These are phyloP conservation scores for Tubosaeta sp. DNA, from an alignment of 768 basidiomycete genomes.

Conservation along the genomic window DNA sequence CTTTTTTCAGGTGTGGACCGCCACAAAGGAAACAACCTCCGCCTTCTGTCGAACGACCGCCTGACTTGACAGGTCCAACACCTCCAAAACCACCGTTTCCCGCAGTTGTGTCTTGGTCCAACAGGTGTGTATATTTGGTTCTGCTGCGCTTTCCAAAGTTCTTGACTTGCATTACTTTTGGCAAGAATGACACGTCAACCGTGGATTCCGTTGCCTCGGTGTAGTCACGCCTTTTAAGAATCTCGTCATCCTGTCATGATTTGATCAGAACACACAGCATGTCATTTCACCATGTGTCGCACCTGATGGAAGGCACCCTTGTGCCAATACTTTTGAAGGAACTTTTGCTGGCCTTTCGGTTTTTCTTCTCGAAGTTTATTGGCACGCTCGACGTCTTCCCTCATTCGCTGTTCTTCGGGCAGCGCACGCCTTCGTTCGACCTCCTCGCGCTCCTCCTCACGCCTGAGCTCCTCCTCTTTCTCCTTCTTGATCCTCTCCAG, in stretches of 20 bases:
- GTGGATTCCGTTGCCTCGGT: constrained; percentile 88
- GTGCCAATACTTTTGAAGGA: constrained; percentile 98
- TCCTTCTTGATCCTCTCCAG: constrained; percentile 91
- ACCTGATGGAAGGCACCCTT: constrained; percentile 99
- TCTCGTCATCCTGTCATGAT: constrained; percentile 70
- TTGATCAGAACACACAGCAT: constrained; percentile 12
- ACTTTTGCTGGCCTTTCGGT: constrained; percentile 86
- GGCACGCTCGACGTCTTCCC: constrained; percentile 87
- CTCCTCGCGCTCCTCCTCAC: constrained; percentile 86
- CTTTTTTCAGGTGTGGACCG: constrained; percentile 90
- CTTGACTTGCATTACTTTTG: constrained; percentile 95
- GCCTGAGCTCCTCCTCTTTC: constrained; percentile 78
- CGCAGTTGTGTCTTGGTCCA: constrained; percentile 89
- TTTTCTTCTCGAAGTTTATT: constrained; percentile 80
- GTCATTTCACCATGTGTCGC: constrained; percentile 13
- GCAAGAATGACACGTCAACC: constrained; percentile 81
- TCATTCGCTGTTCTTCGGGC: constrained; percentile 88
- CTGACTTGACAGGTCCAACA: constrained; percentile 46
- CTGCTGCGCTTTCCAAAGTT: constrained; percentile 91
- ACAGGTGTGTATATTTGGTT: constrained; percentile 93
- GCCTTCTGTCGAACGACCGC: constrained; percentile 50
- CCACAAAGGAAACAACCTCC: constrained; percentile 92
- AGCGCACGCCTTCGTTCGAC: constrained; percentile 86
- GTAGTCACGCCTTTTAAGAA: constrained; percentile 78
- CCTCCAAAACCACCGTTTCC: constrained; percentile 64